A percentile compares a stretch with the other conserved stretches of the same genome.
phyloP scores from a whole-genome alignment of 2,329 filamentous ascomycete species.

The Beauveria brongniartii region DNA sequence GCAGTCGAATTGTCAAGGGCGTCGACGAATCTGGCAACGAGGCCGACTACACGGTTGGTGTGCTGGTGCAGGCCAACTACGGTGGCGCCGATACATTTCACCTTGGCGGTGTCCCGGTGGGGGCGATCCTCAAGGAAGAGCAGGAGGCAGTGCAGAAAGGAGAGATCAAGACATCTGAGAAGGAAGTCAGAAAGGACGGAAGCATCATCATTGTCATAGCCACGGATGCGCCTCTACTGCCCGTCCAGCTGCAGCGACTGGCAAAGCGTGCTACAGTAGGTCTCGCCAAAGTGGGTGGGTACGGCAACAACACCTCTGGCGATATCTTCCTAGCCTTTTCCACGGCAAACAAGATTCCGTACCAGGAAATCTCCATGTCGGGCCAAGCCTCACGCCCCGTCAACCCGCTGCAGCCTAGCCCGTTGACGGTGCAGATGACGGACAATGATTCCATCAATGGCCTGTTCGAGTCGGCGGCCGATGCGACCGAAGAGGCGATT shows the following conservation, averaged over 20 bases:
- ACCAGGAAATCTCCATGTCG: conserved; percentile 22
- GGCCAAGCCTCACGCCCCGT: conserved; percentile 32
- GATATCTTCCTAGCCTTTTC: conserved; percentile 63
- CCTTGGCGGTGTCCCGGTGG: conserved; percentile 54
- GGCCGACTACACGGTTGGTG: conserved; percentile 49
- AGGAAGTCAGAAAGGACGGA: conserved; percentile 26
- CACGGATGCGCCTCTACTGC: conserved; percentile 24
- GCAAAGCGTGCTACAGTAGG: conserved; percentile 56
- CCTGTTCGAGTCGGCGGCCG: conserved; percentile 52
- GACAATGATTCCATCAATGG: conserved; percentile 54
- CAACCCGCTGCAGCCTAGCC: conserved; percentile 32
- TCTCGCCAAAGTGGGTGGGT: conserved; percentile 51
- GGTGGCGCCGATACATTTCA: conserved; percentile 47
- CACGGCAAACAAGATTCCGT: conserved; percentile 43
- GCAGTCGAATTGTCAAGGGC: conserved; percentile 47
- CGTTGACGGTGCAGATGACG: conserved; percentile 24
- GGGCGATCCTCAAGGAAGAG: conserved; percentile 43
- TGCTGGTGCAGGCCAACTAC: conserved; percentile 59
- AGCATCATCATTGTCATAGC: conserved; percentile 27
- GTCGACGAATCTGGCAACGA: conserved; percentile 23
- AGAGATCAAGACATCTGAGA: conserved; percentile 7
- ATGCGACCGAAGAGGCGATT: conserved; percentile 58
- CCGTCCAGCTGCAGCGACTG: conserved; percentile 34
- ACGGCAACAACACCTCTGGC: conserved; percentile 53
- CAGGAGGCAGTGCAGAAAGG: conserved; percentile 15